Evolutionary conservation across 1,284 basidiomycete genomes (phyloP).

Genomic region (Ustilago tritici): DNA sequence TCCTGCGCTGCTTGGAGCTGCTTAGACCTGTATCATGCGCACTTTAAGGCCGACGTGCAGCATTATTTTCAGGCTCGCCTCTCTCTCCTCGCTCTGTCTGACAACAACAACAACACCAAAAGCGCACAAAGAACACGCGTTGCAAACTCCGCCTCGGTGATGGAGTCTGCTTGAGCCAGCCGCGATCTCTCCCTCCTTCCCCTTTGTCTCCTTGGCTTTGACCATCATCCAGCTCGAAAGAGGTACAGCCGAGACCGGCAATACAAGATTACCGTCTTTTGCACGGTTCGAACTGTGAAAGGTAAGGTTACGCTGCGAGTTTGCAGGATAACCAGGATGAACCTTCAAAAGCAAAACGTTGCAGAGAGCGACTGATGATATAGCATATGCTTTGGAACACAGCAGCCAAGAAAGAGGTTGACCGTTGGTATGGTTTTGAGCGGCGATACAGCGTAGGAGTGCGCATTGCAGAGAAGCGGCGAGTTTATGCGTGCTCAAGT

Average conservation of each 20-base stretch:
- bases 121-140: slow-evolving; percentile 1
- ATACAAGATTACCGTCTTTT: slow-evolving; percentile 4
- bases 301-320: background rate
- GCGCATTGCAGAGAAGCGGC: slow-evolving; percentile 16
- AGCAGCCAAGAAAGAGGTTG: background rate
- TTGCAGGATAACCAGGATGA: slow-evolving; percentile 3
- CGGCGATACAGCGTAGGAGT: background rate
- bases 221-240: background rate
- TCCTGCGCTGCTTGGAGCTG: slow-evolving; percentile 3
- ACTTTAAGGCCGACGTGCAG: slow-evolving; percentile 35
- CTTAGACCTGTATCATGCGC: slow-evolving; percentile 4
- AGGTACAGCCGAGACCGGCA: background rate
- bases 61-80: slow-evolving; percentile 8
- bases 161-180: slow-evolving; percentile 38
- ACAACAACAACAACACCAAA: slow-evolving; percentile 2
- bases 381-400: slow-evolving; percentile 12
- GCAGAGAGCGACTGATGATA: background rate
- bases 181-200: background rate
- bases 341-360: background rate
- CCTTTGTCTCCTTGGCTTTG: background rate
- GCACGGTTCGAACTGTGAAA: background rate
- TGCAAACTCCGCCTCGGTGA: slow-evolving; percentile 43
- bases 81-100: background rate
- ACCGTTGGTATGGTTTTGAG: background rate
- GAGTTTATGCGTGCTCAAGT: background rate